phyloP scores from a whole-genome alignment of 139 green algal species.

The Coelastrella sp. region DNA sequence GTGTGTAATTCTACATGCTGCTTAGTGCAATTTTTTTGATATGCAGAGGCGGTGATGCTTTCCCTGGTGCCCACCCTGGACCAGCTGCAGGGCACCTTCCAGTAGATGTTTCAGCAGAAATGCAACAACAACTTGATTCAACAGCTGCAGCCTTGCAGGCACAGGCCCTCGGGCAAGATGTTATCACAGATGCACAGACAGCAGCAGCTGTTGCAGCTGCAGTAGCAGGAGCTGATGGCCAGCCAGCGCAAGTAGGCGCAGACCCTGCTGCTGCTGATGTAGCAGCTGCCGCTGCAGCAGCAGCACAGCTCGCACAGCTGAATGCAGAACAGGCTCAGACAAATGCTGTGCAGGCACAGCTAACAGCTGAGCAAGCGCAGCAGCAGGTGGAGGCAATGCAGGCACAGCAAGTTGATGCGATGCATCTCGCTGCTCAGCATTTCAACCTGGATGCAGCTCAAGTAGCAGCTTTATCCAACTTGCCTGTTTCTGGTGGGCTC shows the following conservation, averaged over 20 bases:
- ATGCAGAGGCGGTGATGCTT: neutral
- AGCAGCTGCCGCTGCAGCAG: constrained; percentile 20
- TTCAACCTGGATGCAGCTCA: neutral
- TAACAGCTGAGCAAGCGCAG: neutral
- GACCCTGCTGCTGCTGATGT: neutral
- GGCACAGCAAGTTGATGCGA: constrained; percentile 5
- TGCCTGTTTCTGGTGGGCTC: neutral
- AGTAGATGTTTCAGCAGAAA: neutral
- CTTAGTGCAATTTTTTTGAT: neutral
- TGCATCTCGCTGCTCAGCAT: constrained; percentile 17
- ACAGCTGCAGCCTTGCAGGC: neutral
- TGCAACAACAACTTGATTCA: neutral
- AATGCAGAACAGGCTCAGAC: constrained; percentile 4
- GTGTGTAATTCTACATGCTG: neutral
- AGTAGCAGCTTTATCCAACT: constrained; percentile 16
- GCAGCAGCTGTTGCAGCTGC: neutral
- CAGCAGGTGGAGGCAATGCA: constrained; percentile 32
- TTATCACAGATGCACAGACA: neutral
- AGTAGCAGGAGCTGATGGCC: neutral
- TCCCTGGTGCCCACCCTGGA: neutral
- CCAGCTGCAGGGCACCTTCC: neutral
- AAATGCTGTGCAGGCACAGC: constrained; percentile 27
- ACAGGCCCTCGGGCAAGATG: neutral
- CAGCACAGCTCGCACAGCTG: constrained; percentile 7
- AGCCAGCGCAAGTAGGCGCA: neutral